Evolutionary conservation across 345 rosid species (phyloP), one percentile per base, ranked within the genome.

Genomic region (Eutrema japonicum): DNA sequence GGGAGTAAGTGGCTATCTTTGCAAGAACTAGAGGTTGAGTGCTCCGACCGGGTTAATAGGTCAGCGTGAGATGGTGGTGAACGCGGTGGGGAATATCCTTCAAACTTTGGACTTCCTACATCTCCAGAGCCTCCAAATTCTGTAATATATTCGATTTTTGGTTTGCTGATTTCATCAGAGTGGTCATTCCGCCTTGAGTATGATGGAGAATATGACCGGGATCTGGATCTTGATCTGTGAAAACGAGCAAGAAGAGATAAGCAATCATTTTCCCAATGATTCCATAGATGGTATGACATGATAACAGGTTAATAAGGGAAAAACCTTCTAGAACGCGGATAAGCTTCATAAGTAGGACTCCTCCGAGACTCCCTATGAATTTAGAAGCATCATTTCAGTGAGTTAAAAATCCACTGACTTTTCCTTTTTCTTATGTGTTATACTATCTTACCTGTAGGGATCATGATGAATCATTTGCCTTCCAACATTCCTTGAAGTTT

Each of bases 331-430:
- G 87, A 86, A 27, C 86, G 92, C n/a, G 91, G 81, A 85, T 95
- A 95, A 61, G 97, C 97, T 70, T 95, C 97, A 80, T 95, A 95
- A 62, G 96, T 90, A 41, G 99, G 98, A 85, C 99, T 92, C 64
- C 91, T 77, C 75, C 99, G 84, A 41, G 93, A 66, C 79, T 90
- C 98, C 83, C 98, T 95, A 72, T 38, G 56, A 22, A 56, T 18
- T 14, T 12, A 14, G 16, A 83, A 59, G 40, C 71, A 80, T 12
- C 64, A 72, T 53, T 49, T 26, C 10, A 35, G 48, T 26, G 55
- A 69, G 52, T 8, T 52, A 29, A 32, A 33, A 6, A 11, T 48
- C n/a, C 57, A 46, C 46, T 16, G 8, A 58, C 13, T 13, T 66
- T 41, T 40, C 14, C 11, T n/a, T 63, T 16, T 0, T 10, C 30